phyloP scores from a whole-genome alignment of 2,329 filamentous ascomycete species.

The Sphaerulina populicola region DNA sequence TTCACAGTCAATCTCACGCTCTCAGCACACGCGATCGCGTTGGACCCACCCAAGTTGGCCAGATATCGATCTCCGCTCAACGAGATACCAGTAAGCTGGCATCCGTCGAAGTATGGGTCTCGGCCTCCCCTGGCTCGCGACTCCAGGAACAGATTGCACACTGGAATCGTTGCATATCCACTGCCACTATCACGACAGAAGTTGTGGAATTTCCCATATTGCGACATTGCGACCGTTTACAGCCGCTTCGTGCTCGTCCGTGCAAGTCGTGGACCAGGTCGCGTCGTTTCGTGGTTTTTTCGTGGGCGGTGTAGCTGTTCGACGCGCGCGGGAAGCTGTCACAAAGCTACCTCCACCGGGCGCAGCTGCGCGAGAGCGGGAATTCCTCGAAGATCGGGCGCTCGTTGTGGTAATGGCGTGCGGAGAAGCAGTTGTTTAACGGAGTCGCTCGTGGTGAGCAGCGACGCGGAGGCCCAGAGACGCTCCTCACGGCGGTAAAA shows the following conservation, averaged over 20 bases:
- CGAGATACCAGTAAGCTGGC: slow-evolving; percentile 65
- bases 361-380: neutral
- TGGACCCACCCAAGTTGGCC: slow-evolving; percentile 67
- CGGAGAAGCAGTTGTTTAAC: neutral
- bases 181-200: slow-evolving; percentile 46
- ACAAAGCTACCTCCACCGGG: neutral
- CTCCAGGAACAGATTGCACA: slow-evolving; percentile 56
- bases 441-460: neutral
- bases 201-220: slow-evolving; percentile 35
- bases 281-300: neutral
- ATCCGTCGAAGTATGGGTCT: slow-evolving; percentile 49
- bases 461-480: neutral
- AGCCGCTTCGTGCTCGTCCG: neutral
- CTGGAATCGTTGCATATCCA: slow-evolving; percentile 30
- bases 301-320: neutral
- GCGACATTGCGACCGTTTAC: slow-evolving; percentile 18
- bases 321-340: neutral
- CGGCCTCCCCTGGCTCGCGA: slow-evolving; percentile 51
- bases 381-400: neutral
- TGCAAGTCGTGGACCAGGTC: neutral
- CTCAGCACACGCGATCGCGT: neutral
- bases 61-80: slow-evolving; percentile 58
- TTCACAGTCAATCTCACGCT: slow-evolving; percentile 27
- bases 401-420: neutral
- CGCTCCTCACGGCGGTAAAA: neutral